A percentile compares a stretch with the other conserved stretches of the same genome.
Evolutionary conservation across 2,329 filamentous ascomycete genomes (phyloP).

Genomic region (Aspergillus sp.): DNA sequence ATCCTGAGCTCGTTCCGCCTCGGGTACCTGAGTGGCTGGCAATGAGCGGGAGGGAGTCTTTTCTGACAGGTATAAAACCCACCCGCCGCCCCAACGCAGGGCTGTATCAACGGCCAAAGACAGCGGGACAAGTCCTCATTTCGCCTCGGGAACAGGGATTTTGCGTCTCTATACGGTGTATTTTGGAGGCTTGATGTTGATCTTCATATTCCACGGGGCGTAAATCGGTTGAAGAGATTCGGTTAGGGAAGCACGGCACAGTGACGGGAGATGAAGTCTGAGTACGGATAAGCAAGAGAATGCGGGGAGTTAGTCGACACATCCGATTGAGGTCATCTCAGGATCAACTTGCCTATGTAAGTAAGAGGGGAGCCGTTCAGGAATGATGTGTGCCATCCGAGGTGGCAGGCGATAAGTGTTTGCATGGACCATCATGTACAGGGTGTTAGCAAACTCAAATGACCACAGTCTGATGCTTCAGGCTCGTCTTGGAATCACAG

Average conservation of each 20-base stretch:
- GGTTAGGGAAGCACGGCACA: background rate
- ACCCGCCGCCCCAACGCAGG: background rate
- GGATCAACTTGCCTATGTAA: background rate
- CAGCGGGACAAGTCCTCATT: background rate
- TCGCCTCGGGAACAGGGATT: background rate
- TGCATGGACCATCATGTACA: background rate
- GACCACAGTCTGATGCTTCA: background rate
- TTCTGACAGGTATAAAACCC: conserved; percentile 4
- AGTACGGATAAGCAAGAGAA: background rate
- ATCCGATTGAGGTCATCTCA: background rate
- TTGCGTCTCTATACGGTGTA: background rate
- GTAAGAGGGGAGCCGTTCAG: background rate
- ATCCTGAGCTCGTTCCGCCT: background rate
- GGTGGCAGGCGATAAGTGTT: background rate
- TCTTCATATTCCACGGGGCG: background rate
- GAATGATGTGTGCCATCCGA: background rate
- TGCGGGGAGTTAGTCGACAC: background rate
- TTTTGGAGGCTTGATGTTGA: background rate
- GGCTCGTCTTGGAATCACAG: background rate
- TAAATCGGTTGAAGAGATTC: background rate
- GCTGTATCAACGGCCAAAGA: background rate
- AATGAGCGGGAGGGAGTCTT: background rate
- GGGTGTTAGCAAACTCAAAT: conserved; percentile 1
- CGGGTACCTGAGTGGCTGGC: background rate
- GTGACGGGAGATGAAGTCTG: background rate